phyloP scores from a whole-genome alignment of 2,329 filamentous ascomycete species.

The Alternaria brassicae region DNA sequence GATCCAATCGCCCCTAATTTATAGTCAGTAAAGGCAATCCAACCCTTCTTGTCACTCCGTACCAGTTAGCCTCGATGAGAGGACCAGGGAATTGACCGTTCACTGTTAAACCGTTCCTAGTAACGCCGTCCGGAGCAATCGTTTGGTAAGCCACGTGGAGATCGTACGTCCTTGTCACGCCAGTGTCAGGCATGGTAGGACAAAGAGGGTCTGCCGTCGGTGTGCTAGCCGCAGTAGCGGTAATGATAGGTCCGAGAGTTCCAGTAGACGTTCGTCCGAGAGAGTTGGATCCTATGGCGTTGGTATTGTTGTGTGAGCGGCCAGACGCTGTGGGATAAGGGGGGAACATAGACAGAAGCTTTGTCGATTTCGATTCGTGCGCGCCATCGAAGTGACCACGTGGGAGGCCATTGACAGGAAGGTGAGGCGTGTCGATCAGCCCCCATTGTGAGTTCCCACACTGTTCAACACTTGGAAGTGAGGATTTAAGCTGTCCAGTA shows the following conservation, averaged over 20 bases:
- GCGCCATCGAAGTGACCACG: slow-evolving; percentile 13
- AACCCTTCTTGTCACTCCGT: not conserved
- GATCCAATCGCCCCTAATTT: slow-evolving; percentile 40
- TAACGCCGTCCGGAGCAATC: slow-evolving; percentile 41
- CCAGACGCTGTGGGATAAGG: slow-evolving; percentile 20
- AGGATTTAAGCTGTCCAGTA: slow-evolving; percentile 24
- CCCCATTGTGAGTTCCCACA: slow-evolving; percentile 43
- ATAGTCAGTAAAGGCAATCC: slow-evolving; percentile 2
- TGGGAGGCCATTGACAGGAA: slow-evolving; percentile 30
- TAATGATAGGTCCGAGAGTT: not conserved
- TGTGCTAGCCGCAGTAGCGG: slow-evolving; percentile 7
- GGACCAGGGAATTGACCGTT: slow-evolving; percentile 46
- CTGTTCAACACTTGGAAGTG: slow-evolving; percentile 31
- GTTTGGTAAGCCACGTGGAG: slow-evolving; percentile 38
- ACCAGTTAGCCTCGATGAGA: slow-evolving; percentile 43
- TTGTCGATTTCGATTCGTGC: not conserved
- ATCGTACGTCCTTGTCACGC: slow-evolving; percentile 42
- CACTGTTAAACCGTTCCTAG: slow-evolving; percentile 35
- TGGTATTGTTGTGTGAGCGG: slow-evolving; percentile 8
- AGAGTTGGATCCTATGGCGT: slow-evolving; percentile 12
- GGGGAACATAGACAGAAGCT: not conserved
- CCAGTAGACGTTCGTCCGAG: slow-evolving; percentile 1
- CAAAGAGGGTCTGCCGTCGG: slow-evolving; percentile 22
- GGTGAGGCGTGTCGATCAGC: slow-evolving; percentile 34
- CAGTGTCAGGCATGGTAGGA: slow-evolving; percentile 42